A percentile compares a stretch with the other conserved stretches of the same genome.
Evolutionary conservation across 2,329 filamentous ascomycete species (phyloP).

Genomic region (Penicillium brevicompactum): DNA sequence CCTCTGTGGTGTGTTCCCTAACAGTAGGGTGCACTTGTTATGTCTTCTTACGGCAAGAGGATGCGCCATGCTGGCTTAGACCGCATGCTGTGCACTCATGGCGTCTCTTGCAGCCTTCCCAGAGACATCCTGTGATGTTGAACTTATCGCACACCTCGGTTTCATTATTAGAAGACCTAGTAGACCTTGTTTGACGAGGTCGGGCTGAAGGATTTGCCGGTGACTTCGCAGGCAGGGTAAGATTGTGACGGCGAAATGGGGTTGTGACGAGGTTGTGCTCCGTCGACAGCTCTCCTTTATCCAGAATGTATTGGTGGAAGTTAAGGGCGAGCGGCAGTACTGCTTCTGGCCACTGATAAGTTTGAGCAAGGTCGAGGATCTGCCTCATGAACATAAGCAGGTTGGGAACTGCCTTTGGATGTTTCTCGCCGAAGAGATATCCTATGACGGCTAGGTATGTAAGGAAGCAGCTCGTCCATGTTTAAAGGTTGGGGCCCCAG

Average conservation of each 20-base stretch:
- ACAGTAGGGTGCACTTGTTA: background rate
- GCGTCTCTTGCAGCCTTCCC: constrained; percentile 4
- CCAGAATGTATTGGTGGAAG: constrained; percentile 7
- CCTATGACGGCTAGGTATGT: too few species aligned
- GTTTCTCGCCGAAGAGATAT: too few species aligned
- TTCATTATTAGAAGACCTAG: constrained; percentile 1
- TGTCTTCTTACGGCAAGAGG: constrained; percentile 1
- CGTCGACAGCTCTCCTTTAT: constrained; percentile 3
- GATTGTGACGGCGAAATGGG: background rate
- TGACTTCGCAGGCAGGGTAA: background rate
- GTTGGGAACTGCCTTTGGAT: too few species aligned
- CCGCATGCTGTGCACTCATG: constrained; percentile 2
- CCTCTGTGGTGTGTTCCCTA: background rate
- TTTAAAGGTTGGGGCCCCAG: too few species aligned
- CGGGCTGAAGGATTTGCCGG: background rate
- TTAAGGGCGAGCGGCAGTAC: background rate
- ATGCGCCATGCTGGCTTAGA: constrained; percentile 1
- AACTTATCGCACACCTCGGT: constrained; percentile 2
- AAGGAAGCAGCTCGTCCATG: too few species aligned
- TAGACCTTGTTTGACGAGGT: background rate
- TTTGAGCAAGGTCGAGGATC: too few species aligned
- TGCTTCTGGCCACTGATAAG: too few species aligned
- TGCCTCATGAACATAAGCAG: too few species aligned
- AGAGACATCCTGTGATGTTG: background rate
- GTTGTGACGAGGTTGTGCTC: background rate